Base-by-base conservation (phyloP, 345 rosid genomes). In the Tarenaya hassleriana region DNA sequence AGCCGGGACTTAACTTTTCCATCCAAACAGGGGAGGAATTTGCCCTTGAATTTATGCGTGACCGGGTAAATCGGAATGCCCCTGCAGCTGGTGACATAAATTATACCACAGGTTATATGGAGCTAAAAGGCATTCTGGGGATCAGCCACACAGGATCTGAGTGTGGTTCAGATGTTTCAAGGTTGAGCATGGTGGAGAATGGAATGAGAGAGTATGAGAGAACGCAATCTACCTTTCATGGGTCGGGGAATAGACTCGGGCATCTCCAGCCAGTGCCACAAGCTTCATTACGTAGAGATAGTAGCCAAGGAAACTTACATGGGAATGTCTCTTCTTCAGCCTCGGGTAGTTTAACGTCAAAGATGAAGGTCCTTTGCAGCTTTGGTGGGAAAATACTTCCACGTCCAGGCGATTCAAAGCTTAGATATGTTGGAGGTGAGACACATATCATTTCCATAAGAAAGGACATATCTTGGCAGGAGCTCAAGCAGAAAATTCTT, bases 11-110 rank as follows among this genome's bases (percentile, higher is more conserved):
- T 66, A 79, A 83, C 69, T 85, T 41, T 72, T 89, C 97, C 51
- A 79, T 85, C 58, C 88, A 77, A 60, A 89, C 95, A 20, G 97
- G 97, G 7, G 97, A 89, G 73, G 97, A 89, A 66, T 89, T 89
- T 50, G 73, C 95, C 68, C 78, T 88, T 39, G 97, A 82, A 66
- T 88, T 88, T 65, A 79, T 85, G 87, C 85, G 79, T 46, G 97
- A 85, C 50, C 79, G 89, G 43, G 80, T 79, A 13, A 69, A 62
- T 63, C 75, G 63, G 0, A 55, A 70, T 45, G 70, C 72, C 38
- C 76, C 61, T 53, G 49, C 58, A 54, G 56, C 56, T 4, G 65
- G 60, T 14, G 83, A 85, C 55, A 56, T 88, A 40, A 72, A 60
- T 70, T 47, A 67, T 55, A 69, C 65, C n/a, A 66, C 77, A 3